Percentiles rank a stretch among this genome's conserved stretches.
Evolutionary conservation across 1,284 basidiomycete genomes (phyloP).

Genomic region (Puccinia horiana): DNA sequence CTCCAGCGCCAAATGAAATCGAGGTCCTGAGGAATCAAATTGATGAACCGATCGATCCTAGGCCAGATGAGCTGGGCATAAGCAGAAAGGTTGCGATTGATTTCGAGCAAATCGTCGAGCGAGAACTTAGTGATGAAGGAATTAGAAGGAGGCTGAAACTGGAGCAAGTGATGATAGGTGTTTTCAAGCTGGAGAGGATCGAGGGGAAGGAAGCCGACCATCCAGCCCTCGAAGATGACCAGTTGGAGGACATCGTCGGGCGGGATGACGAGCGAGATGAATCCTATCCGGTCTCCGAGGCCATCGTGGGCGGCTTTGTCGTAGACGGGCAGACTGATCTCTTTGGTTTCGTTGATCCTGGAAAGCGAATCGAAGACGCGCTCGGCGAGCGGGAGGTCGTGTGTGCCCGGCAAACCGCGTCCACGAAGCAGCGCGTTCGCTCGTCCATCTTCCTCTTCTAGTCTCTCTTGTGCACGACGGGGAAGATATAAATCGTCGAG

Average conservation of each 20-base stretch:
- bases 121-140: slow-evolving; percentile 22
- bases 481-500: slow-evolving; percentile 47
- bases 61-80: slow-evolving; percentile 25
- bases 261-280: background rate
- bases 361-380: slow-evolving; percentile 12
- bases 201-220: slow-evolving; percentile 36
- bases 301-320: slow-evolving; percentile 40
- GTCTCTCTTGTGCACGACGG: slow-evolving; percentile 7
- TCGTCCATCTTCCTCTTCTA: slow-evolving; percentile 51
- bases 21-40: slow-evolving; percentile 30
- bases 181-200: background rate
- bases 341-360: slow-evolving; percentile 13
- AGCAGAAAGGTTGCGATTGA: slow-evolving; percentile 19
- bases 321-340: slow-evolving; percentile 19
- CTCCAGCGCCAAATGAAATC: slow-evolving; percentile 38
- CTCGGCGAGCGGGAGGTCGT: slow-evolving; percentile 53
- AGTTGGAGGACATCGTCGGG: background rate
- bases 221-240: slow-evolving; percentile 48
- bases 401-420: slow-evolving; percentile 59
- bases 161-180: background rate
- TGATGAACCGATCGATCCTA: slow-evolving; percentile 23
- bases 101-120: slow-evolving; percentile 7
- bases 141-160: background rate
- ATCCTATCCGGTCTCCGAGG: slow-evolving; percentile 26
- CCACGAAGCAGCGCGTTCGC: slow-evolving; percentile 56